Base-by-base conservation (phyloP, 2,329 filamentous ascomycete species). In the Thelonectria olida region DNA sequence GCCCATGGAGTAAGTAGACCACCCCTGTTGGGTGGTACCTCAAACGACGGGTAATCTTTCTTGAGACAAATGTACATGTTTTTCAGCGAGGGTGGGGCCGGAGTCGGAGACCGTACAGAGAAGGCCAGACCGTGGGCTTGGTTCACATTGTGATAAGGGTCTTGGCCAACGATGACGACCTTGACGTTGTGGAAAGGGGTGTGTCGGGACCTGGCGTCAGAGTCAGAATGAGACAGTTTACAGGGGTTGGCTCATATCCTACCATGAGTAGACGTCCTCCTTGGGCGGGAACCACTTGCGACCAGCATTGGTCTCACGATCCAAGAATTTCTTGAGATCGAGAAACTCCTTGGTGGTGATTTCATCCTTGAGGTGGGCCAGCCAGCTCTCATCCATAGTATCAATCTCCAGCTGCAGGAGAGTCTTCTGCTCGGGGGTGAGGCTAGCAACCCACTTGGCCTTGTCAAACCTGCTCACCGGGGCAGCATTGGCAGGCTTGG, bases 91-190 rank as follows among this genome's bases (percentile, higher is more conserved):
- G 95, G 94, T 0, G 96, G 96, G 1, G 95, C 93, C 4, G 88
- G 87, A 0, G 93, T 97, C 0, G 96, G 96, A 3, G 95, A 90
- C 9, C 92, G 92, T 56, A 98, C 94, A 48, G 93, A 97, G 84
- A 99, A 99, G 75, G 92, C 95, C 61, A 99, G 89, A 42, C 96
- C 96, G 77, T 98, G 96, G 51, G 96, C 96, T 83, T 99, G 96
- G 78, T 96, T 96, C 76, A 88, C 78, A 76, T 97, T 97, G 82
- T 99, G 96, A 78, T 99, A 99, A 3, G 96, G 96, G 76, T 99
- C 96, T 81, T 99, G 96, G 67, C 96, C 96, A 55, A 98, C 79
- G 73, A 99, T 93, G 62, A 99, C 94, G 58, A 92, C 91, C 78
- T 97, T 97, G 76, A 98, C 94, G 13, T 85, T 90, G 80, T 90